A percentile compares a stretch with the other conserved stretches of the same genome.
phyloP scores from a whole-genome alignment of 2,329 filamentous ascomycete species.

The Trichoderma sp. region DNA sequence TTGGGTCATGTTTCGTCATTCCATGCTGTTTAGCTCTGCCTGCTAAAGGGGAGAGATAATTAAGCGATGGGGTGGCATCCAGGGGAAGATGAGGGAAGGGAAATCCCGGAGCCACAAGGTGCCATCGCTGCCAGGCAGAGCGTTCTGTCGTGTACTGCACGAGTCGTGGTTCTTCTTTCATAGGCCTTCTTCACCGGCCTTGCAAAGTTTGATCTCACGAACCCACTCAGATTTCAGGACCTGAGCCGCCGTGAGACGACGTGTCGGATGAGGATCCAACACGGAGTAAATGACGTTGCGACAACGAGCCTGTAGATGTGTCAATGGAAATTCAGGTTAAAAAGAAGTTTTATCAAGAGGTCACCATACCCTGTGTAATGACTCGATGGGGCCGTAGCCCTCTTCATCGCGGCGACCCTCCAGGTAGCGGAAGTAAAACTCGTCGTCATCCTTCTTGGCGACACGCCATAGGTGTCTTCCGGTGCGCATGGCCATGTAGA shows the following conservation, averaged over 20 bases:
- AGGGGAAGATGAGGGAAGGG: background rate
- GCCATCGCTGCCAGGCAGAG: constrained; percentile 7
- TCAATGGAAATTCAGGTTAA: background rate
- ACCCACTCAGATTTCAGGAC: constrained; percentile 99
- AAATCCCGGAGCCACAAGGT: background rate
- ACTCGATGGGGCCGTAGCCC: constrained; percentile 95
- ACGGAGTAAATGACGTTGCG: constrained; percentile 99
- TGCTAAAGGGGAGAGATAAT: constrained; percentile 20
- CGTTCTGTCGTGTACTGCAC: constrained; percentile 11
- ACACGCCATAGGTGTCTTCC: constrained; percentile 94
- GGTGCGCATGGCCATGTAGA: constrained; percentile 99
- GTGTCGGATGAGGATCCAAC: constrained; percentile 87
- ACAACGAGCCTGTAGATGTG: constrained; percentile 74
- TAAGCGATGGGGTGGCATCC: constrained; percentile 29
- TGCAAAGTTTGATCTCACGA: constrained; percentile 95
- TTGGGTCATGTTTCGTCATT: constrained; percentile 20
- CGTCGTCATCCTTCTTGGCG: constrained; percentile 95
- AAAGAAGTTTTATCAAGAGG: background rate
- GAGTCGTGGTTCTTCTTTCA: constrained; percentile 43
- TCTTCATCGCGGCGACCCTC: constrained; percentile 91
- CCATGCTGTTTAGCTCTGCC: constrained; percentile 23
- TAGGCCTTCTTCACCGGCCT: constrained; percentile 92
- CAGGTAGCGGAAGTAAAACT: constrained; percentile 94
- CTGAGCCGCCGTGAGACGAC: constrained; percentile 93
- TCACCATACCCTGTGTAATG: constrained; percentile 80